Conservation (phyloP, 83 land plant species). For the Isoetes engelmannii region DNA sequence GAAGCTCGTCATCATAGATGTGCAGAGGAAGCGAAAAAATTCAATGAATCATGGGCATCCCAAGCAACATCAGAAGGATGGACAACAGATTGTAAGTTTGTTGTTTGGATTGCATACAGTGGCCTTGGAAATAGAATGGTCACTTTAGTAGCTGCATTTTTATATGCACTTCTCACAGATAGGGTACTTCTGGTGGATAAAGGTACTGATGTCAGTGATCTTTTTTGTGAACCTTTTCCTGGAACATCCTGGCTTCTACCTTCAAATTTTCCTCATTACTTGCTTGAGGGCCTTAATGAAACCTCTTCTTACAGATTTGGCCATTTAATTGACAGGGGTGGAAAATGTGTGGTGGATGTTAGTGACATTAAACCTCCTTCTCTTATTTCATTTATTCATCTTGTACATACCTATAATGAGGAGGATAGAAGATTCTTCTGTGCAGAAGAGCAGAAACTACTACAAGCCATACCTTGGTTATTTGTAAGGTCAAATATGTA, state of each 20-base stretch:
- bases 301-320: conserved; percentile 50
- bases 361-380: neutral
- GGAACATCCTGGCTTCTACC: conserved; percentile 67
- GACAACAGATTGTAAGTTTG: conserved; percentile 48
- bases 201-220: conserved; percentile 46
- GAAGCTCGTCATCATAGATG: conserved; percentile 66
- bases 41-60: conserved; percentile 24
- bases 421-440: conserved; percentile 82
- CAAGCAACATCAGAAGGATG: conserved; percentile 32
- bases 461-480: conserved; percentile 62
- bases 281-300: conserved; percentile 33
- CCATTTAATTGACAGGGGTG: conserved; percentile 36
- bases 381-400: conserved; percentile 45
- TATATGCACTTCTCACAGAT: conserved; percentile 75
- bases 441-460: conserved; percentile 52
- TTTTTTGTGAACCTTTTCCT: conserved; percentile 90
- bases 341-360: neutral
- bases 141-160: conserved; percentile 58
- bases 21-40: conserved; percentile 48
- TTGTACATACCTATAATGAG: conserved; percentile 61
- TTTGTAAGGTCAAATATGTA: conserved; percentile 65
- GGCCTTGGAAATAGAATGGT: conserved; percentile 80
- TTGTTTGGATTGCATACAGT: conserved; percentile 79
- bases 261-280: conserved; percentile 36
- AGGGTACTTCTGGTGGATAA: conserved; percentile 65